A percentile compares a stretch with the other conserved stretches of the same genome.
Evolutionary conservation across 2,329 filamentous ascomycete species (phyloP).

Genomic region (Emmonsiellopsis sp.): DNA sequence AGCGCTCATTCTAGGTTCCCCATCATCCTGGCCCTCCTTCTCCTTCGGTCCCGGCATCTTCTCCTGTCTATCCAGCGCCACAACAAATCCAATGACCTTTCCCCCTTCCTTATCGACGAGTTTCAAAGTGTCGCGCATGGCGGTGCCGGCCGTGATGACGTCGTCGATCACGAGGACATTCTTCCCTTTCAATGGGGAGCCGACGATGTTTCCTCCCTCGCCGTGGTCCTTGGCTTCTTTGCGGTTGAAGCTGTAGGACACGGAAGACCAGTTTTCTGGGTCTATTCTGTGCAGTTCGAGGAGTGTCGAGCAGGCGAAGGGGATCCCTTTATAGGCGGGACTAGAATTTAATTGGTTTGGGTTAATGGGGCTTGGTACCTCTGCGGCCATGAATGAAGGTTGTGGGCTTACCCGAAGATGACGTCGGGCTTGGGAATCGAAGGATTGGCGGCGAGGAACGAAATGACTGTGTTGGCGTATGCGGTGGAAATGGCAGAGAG

Average conservation of each 20-base stretch:
- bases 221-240: constrained; percentile 96
- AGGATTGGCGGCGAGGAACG: constrained; percentile 17
- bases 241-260: constrained; percentile 85
- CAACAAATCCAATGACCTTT: constrained; percentile 73
- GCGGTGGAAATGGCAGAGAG: constrained; percentile 69
- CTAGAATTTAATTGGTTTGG: not conserved
- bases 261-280: constrained; percentile 51
- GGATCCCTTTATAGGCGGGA: constrained; percentile 95
- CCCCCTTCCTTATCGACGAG: constrained; percentile 84
- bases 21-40: constrained; percentile 75
- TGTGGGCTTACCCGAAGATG: constrained; percentile 54
- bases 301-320: constrained; percentile 68
- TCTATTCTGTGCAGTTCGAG: constrained; percentile 66
- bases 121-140: constrained; percentile 81
- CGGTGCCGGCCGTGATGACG: constrained; percentile 91
- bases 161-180: constrained; percentile 87
- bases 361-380: not conserved
- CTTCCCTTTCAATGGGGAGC: constrained; percentile 75
- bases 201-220: constrained; percentile 88
- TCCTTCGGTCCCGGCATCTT: constrained; percentile 51
- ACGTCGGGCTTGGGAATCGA: constrained; percentile 59
- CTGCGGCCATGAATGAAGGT: not conserved
- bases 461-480: constrained; percentile 53
- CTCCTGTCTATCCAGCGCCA: constrained; percentile 68
- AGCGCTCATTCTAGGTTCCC: constrained; percentile 44